Conservation (phyloP, 768 basidiomycete species). For the Mycena vitilis region DNA sequence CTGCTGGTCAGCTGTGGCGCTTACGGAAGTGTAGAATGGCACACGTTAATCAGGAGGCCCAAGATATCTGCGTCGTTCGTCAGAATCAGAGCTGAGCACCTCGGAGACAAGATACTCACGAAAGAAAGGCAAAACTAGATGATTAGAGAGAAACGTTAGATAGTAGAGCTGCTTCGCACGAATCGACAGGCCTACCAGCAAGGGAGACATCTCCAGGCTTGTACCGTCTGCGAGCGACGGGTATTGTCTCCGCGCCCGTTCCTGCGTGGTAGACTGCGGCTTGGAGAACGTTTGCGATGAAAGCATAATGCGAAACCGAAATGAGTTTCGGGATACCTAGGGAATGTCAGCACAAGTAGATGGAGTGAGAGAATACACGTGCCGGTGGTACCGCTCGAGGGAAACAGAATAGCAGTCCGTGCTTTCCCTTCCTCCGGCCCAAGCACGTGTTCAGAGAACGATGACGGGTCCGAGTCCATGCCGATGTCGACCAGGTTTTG, state of each 20-base stretch:
- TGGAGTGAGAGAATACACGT: conserved; percentile 19
- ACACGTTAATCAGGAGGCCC: conserved; percentile 14
- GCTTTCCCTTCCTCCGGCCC: conserved; percentile 54
- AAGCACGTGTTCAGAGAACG: conserved; percentile 35
- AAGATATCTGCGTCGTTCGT: neutral
- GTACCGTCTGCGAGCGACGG: conserved; percentile 49
- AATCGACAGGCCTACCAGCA: conserved; percentile 14
- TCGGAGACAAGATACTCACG: conserved; percentile 15
- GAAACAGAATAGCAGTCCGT: conserved; percentile 59
- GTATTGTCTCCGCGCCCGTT: conserved; percentile 40
- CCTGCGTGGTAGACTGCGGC: conserved; percentile 48
- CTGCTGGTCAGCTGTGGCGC: neutral
- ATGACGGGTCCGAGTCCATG: conserved; percentile 1
- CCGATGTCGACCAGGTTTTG: conserved; percentile 40
- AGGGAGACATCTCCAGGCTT: conserved; percentile 52
- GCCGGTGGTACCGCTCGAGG: conserved; percentile 64
- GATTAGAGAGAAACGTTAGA: too few species aligned
- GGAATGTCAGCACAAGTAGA: neutral
- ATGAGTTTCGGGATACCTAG: conserved; percentile 48
- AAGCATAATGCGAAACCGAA: conserved; percentile 50
- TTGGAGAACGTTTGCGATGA: conserved; percentile 57
- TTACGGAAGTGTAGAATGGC: neutral
- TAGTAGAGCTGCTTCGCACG: too few species aligned
- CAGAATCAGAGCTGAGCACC: neutral
- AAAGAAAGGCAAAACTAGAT: conserved; percentile 44